phyloP scores from a whole-genome alignment of 2,329 filamentous ascomycete genomes.

The Diaporthe sp. region DNA sequence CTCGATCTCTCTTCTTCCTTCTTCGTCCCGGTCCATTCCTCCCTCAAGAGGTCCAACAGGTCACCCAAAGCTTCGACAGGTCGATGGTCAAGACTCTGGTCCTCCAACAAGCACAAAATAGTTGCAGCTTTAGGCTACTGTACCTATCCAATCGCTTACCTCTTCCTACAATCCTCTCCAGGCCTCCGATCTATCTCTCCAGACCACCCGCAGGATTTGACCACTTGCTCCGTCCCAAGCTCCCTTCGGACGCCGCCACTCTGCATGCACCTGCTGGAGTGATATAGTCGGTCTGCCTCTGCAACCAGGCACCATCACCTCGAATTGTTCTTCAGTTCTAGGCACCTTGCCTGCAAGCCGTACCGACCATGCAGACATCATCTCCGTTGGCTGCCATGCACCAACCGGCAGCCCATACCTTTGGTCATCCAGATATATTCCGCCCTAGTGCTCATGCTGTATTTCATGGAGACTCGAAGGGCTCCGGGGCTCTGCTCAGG shows the following conservation, averaged over 20 bases:
- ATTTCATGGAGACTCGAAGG: constrained; percentile 66
- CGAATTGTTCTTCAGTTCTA: constrained; percentile 17
- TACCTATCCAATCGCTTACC: constrained; percentile 36
- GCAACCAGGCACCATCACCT: constrained; percentile 16
- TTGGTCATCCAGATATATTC: constrained; percentile 69
- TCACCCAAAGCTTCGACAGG: constrained; percentile 15
- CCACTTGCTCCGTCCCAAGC: constrained; percentile 22
- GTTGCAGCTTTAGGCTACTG: constrained; percentile 49
- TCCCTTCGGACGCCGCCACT: constrained; percentile 4
- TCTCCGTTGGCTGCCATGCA: constrained; percentile 95
- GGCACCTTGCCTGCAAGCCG: constrained; percentile 19
- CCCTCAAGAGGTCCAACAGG: constrained; percentile 16
- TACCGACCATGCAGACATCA: constrained; percentile 82
- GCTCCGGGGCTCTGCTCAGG: constrained; percentile 80
- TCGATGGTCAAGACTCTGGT: constrained; percentile 27
- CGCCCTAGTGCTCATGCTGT: constrained; percentile 58
- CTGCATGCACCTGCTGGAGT: constrained; percentile 21
- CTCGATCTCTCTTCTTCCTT: constrained; percentile 17
- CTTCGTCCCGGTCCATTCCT: constrained; percentile 4
- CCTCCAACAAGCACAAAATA: constrained; percentile 36
- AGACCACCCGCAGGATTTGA: constrained; percentile 39
- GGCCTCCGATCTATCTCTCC: constrained; percentile 41
- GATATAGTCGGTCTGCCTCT: constrained; percentile 16
- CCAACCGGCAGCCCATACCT: constrained; percentile 73
- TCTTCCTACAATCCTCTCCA: constrained; percentile 10